A percentile compares a stretch with the other conserved stretches of the same genome.
phyloP scores from a whole-genome alignment of 495 filamentous ascomycete species.

The Aspergillus kassunensis region DNA sequence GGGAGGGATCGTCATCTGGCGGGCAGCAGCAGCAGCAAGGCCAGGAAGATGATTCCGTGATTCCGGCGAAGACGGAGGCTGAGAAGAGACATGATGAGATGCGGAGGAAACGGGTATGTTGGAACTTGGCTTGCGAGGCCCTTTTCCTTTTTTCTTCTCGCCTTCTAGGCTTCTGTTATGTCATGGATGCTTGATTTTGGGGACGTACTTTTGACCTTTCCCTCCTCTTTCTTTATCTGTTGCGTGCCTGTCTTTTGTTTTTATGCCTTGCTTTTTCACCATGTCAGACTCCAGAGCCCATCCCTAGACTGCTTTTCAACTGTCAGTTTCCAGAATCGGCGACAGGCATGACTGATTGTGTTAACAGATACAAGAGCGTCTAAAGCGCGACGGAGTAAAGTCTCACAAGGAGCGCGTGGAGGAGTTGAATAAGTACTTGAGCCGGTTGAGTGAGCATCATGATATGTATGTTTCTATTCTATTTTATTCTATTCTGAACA shows the following conservation, averaged over 20 bases:
- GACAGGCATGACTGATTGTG: constrained; percentile 1
- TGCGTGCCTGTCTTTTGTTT: neutral
- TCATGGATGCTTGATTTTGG: neutral
- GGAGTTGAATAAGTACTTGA: constrained; percentile 90
- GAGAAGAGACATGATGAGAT: constrained; percentile 77
- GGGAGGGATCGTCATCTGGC: neutral
- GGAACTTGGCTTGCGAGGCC: too few relatives aligned
- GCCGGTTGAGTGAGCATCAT: constrained; percentile 90
- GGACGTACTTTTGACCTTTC: neutral
- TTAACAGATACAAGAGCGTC: constrained; percentile 55
- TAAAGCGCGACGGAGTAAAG: constrained; percentile 81
- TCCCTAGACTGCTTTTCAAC: constrained; percentile 6
- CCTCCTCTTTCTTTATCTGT: neutral
- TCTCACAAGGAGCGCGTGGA: constrained; percentile 97
- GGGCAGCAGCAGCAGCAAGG: neutral
- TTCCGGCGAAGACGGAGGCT: constrained; percentile 70
- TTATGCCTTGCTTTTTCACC: too few relatives aligned
- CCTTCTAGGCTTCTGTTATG: constrained; percentile 2
- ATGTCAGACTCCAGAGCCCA: too few relatives aligned
- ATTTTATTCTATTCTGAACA: neutral
- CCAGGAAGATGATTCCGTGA: constrained; percentile 1
- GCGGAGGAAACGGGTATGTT: constrained; percentile 70
- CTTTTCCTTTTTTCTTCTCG: constrained; percentile 1
- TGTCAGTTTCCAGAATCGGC: neutral
- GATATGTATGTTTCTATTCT: constrained; percentile 65